Evolutionary conservation across 1,284 basidiomycete species (phyloP), one percentile per base, ranked within the genome.

Genomic region (Phenoliferia sp.): DNA sequence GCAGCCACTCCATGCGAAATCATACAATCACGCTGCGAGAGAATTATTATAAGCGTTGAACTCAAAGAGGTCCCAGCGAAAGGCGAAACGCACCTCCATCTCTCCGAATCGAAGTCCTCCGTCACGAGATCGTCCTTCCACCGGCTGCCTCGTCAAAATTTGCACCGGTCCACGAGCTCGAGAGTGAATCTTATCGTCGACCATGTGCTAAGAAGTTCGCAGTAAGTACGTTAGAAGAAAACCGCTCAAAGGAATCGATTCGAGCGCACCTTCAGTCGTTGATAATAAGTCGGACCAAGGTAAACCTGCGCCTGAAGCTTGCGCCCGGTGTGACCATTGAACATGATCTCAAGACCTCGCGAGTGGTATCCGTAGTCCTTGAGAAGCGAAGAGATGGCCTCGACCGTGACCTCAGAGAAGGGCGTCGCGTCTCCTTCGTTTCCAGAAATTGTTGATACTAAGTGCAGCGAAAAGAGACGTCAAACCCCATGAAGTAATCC

Each of bases 51-150:
- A 32, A 69, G 61, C 32, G 28, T 29, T 0, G 32, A 15, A 3
- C 26, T 33, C 32, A 31, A 12, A 36, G 15, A 26, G 50, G n/a
- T n/a, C n/a, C n/a, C n/a, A 5, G 17, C 2, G 22, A 52, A 39
- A 17, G 1, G 31, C 50, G 28, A 32, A 17, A 28, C 80, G 69
- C 70, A 81, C 81, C 73, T 99, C 95, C 96, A 99, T 99, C 85
- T 99, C 96, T 84, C 95, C 96, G 85, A 99, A 99, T 76, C 96
- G 93, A 74, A 99, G 82, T 80, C 96, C 96, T 84, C 96, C 96
- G 78, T 98, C 96, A 80, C 96, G 87, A 85, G 89, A 92, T 81
- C 96, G 87, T 87, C 96, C 96, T 79, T 99, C 96, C n/a, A 99
- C 96, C 6, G 95, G 96, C 79, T 99, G 96, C 61, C 96, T 84